These are phyloP conservation scores for Fusarium chlamydosporum DNA, from an alignment of 2,329 filamentous ascomycete genomes.

Conservation along the genomic window DNA sequence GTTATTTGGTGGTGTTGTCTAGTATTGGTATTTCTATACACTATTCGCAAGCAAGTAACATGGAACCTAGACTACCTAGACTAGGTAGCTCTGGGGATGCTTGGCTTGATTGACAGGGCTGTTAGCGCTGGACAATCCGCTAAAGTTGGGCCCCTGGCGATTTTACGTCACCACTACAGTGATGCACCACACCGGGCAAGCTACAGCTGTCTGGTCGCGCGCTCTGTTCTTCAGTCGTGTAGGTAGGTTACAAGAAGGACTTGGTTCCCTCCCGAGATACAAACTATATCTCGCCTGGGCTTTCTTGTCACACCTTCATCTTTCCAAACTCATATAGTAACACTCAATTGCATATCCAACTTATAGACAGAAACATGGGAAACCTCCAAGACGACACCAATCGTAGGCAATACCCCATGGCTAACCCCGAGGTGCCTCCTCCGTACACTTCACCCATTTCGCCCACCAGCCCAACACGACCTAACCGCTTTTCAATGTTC, in stretches of 20 bases:
- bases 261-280: not conserved
- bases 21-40: not conserved
- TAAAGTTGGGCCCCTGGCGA: not conserved
- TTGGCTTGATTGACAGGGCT: not conserved
- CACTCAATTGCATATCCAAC: fast-evolving
- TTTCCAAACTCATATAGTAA: fast-evolving
- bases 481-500: slow-evolving; percentile 6
- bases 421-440: not conserved
- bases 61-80: too few species aligned
- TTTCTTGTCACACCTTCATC: not conserved
- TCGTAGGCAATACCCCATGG: not conserved
- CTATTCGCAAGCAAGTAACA: too few species aligned
- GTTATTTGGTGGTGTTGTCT: not conserved
- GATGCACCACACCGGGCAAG: not conserved
- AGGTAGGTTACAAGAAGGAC: not conserved
- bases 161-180: not conserved
- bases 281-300: fast-evolving
- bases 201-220: too few species aligned
- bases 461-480: not conserved
- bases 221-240: not conserved
- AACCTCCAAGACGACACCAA: not conserved
- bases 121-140: not conserved
- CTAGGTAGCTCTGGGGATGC: not conserved
- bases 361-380: not conserved
- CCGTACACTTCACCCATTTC: not conserved